A percentile compares a stretch with the other conserved stretches of the same genome.
These are phyloP conservation scores for Penicillium soppii DNA, from an alignment of 495 filamentous ascomycete species.

Conservation along the genomic window DNA sequence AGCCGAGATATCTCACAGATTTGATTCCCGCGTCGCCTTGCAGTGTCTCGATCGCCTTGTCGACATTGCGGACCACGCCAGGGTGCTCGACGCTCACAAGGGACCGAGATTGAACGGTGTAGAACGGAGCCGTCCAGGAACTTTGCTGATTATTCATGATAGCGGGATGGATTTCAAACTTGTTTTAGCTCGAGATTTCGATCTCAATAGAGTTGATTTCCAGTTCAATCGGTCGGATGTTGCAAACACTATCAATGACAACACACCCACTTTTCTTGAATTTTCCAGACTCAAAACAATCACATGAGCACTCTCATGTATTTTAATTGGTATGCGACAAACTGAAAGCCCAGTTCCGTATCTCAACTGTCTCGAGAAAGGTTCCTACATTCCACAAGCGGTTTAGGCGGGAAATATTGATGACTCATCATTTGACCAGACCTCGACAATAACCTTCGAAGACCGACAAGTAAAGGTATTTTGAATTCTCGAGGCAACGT, in stretches of 20 bases:
- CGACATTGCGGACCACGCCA: conserved; percentile 75
- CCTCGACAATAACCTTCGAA: neutral
- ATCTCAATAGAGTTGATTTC: neutral
- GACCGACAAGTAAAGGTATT: no score
- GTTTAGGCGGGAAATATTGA: neutral
- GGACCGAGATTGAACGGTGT: conserved; percentile 57
- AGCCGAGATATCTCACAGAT: conserved; percentile 48
- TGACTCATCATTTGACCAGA: conserved; percentile 1
- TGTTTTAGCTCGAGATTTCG: neutral
- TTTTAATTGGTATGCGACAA: neutral
- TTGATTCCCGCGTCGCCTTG: conserved; percentile 64
- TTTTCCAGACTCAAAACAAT: neutral
- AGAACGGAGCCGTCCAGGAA: conserved; percentile 50
- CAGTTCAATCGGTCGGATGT: neutral
- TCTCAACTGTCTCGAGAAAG: neutral
- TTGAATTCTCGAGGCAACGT: no score
- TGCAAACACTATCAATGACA: neutral
- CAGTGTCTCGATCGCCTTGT: conserved; percentile 78
- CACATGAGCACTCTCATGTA: neutral
- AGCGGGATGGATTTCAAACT: neutral
- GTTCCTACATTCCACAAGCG: conserved; percentile 9
- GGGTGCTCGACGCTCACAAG: conserved; percentile 88
- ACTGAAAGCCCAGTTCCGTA: neutral
- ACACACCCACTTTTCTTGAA: neutral
- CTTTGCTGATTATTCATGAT: conserved; percentile 23